These are phyloP conservation scores for Aristolochia fimbriata DNA, from an alignment of 164 flowering plant genomes.

Conservation along the genomic window DNA sequence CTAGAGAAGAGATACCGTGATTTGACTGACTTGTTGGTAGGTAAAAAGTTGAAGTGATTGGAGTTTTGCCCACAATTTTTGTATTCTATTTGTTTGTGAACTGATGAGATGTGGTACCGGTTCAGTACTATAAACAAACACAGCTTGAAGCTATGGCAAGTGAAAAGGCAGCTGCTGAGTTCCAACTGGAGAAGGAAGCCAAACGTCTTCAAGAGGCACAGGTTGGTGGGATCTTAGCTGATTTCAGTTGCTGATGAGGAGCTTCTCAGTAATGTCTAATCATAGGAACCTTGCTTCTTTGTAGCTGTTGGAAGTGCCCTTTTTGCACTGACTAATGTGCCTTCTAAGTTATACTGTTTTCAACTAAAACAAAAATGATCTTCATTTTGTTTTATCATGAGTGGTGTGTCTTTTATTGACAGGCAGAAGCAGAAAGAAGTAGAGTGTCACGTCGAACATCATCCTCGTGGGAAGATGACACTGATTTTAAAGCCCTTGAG, in stretches of 20 bases:
- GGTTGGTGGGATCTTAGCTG: constrained; percentile 23
- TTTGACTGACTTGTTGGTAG: constrained; percentile 90
- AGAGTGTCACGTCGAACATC: constrained; percentile 70
- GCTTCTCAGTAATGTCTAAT: neutral
- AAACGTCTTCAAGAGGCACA: constrained; percentile 82
- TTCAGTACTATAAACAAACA: constrained; percentile 61
- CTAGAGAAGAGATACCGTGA: constrained; percentile 96
- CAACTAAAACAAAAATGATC: no score
- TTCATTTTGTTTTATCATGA: no score
- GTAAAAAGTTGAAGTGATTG: constrained; percentile 2
- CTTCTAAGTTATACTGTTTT: no score
- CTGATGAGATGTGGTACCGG: neutral
- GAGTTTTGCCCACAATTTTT: neutral
- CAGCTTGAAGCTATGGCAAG: constrained; percentile 94
- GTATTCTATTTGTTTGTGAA: neutral
- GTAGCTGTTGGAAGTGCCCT: no score
- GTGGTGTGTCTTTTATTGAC: constrained; percentile 4
- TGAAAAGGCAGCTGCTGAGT: constrained; percentile 96
- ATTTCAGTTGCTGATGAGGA: constrained; percentile 1
- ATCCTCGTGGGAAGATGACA: constrained; percentile 86
- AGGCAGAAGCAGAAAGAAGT: constrained; percentile 87
- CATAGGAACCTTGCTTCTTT: no score
- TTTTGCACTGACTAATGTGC: no score
- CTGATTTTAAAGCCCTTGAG: constrained; percentile 88
- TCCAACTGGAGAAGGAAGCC: constrained; percentile 90